Base-by-base conservation (phyloP, 2,329 filamentous ascomycete species). In the Verticillium zaregamsianum region DNA sequence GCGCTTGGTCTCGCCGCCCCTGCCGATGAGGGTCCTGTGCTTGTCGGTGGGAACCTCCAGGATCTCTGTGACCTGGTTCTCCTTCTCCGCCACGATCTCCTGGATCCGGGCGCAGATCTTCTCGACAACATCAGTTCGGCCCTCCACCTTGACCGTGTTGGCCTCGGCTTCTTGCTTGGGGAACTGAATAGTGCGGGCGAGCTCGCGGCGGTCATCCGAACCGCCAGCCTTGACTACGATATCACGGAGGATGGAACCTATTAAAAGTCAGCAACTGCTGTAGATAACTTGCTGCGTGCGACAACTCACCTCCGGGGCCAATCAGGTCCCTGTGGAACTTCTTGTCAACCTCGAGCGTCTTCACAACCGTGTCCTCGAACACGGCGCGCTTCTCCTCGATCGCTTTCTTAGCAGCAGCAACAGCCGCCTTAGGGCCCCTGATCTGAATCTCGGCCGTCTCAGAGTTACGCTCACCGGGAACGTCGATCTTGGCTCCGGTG, bases 271-370 rank as follows among this genome's bases (percentile, higher is more conserved):
- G 77, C 62, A 72, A 49, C 40, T 12, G 14, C 58, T 45, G 32
- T n/a, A 31, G 15, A 55, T 59, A 15, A 28, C 40, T 39, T 54
- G 56, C 61, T 14, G 39, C 5, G 57, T 11, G 31, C 17, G 39
- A 17, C 8, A 69, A 80, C 90, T 79, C 84, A 93, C 93, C 95
- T 73, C 91, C 90, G 67, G 88, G 82, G 65, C 95, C 95, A 75
- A 99, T 99, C 66, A 99, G 82, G 60, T 89, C 86, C 77, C 90
- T 89, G 79, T 99, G 95, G 76, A 95, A 88, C 80, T 96, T 97
- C 80, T 92, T 91, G 68, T 98, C 93, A n/a, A 99, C 88, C 37
- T 96, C 90, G 57, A 99, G 81, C 14, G 88, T 92, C 78, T 90
- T 88, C 17, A 89, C 86, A 58, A 97, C 83, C n/a, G 92, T 97